phyloP scores from a whole-genome alignment of 176 grass and related monocot genomes.

The Phoenix roebelenii region DNA sequence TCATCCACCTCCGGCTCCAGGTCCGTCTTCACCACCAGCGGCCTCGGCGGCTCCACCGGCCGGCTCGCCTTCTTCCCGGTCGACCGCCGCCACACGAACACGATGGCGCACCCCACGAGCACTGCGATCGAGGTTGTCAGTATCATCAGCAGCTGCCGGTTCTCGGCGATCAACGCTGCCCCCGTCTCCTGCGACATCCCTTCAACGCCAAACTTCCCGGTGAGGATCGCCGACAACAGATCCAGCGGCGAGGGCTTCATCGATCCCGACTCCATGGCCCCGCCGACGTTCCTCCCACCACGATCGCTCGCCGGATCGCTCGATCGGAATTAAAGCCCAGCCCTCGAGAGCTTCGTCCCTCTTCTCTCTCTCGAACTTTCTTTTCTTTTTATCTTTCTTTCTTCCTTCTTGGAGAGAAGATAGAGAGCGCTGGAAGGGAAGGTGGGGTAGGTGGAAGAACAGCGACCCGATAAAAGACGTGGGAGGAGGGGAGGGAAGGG shows the following conservation, averaged over 20 bases:
- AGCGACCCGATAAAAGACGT: not conserved
- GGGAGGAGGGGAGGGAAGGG: not conserved
- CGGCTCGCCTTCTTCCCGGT: constrained; percentile 6
- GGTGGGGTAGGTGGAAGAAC: not conserved
- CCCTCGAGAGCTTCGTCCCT: no score
- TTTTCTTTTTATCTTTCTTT: no score
- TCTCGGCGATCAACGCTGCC: constrained; percentile 23
- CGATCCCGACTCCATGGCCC: constrained; percentile 39
- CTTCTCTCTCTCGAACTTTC: no score
- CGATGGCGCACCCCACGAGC: constrained; percentile 53
- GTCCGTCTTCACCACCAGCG: constrained; percentile 24
- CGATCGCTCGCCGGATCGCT: no score
- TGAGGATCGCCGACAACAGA: constrained; percentile 59
- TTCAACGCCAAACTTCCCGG: constrained; percentile 16
- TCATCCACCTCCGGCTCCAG: constrained; percentile 35
- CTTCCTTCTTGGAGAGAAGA: not conserved
- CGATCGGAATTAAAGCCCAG: no score
- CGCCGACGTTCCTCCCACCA: no score
- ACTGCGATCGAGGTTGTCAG: constrained; percentile 37
- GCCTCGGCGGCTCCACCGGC: not conserved
- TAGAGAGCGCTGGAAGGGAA: not conserved
- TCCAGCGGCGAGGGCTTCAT: constrained; percentile 59
- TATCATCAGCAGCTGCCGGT: constrained; percentile 29
- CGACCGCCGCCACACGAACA: constrained; percentile 49
- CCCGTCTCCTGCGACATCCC: not conserved